These are phyloP conservation scores for Zygosaccharomyces bailii DNA, from an alignment of 805 yeast genomes.

Conservation along the genomic window DNA sequence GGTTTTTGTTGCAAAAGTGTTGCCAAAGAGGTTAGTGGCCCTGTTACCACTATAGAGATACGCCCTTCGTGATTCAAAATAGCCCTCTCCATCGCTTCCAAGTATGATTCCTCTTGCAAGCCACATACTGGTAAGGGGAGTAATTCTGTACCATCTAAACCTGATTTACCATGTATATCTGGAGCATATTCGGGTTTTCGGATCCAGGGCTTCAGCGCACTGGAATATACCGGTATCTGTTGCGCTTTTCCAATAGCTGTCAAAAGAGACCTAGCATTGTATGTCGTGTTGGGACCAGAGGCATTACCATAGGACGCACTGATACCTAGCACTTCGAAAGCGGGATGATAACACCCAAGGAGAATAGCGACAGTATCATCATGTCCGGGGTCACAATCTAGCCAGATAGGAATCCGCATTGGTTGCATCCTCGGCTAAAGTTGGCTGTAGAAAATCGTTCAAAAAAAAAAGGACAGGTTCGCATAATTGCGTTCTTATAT, in stretches of 20 bases:
- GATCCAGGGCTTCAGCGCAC: conserved; percentile 56
- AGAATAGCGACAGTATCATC: conserved; percentile 80
- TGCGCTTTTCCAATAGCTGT: conserved; percentile 49
- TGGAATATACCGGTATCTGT: conserved; percentile 62
- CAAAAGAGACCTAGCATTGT: conserved; percentile 62
- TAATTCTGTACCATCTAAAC: conserved; percentile 69
- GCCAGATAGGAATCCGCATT: conserved; percentile 63
- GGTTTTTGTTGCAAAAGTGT: conserved; percentile 54
- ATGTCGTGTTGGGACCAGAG: conserved; percentile 58
- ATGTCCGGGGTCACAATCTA: conserved; percentile 92
- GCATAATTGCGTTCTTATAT: no score
- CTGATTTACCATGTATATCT: conserved; percentile 68
- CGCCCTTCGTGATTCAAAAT: conserved; percentile 44
- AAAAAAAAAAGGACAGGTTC: neutral
- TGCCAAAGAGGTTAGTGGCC: conserved; percentile 73
- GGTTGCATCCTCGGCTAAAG: neutral
- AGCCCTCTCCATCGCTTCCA: conserved; percentile 43
- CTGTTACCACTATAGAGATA: conserved; percentile 66
- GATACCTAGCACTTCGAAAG: conserved; percentile 59
- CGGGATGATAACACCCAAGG: conserved; percentile 57
- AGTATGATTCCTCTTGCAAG: conserved; percentile 36
- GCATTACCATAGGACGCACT: conserved; percentile 76
- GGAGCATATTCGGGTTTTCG: conserved; percentile 51
- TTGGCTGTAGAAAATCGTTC: neutral
- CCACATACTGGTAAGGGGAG: conserved; percentile 47